Evolutionary conservation across 768 basidiomycete genomes (phyloP).

Genomic region (Terana coerulea): DNA sequence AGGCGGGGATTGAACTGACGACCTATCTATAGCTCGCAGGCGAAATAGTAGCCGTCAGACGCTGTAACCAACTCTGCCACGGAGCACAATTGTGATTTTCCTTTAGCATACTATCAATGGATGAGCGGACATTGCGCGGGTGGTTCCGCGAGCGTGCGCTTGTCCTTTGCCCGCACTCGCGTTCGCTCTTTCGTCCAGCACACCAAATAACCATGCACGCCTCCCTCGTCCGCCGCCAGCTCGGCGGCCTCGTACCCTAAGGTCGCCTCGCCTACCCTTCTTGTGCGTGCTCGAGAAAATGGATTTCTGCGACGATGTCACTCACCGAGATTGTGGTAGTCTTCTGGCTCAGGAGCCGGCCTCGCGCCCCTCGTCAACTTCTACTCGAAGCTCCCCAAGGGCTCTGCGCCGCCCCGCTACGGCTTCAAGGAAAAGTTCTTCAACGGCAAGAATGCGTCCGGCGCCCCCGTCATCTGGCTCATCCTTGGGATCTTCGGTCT

Average conservation of each 20-base stretch:
- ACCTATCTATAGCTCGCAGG: conserved; percentile 48
- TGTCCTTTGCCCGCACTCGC: conserved; percentile 6
- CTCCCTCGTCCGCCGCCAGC: conserved; percentile 79
- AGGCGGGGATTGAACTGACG: conserved; percentile 69
- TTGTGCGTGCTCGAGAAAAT: conserved; percentile 51
- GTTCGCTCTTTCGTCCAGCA: conserved; percentile 1
- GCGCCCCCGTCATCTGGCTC: conserved; percentile 57
- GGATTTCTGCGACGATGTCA: no score
- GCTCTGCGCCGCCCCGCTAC: conserved; percentile 55
- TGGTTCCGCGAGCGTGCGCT: conserved; percentile 5
- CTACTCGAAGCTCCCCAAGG: conserved; percentile 96
- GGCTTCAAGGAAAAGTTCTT: conserved; percentile 84
- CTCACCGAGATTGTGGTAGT: conserved; percentile 47
- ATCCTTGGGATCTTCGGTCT: conserved; percentile 68
- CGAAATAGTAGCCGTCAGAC: conserved; percentile 44
- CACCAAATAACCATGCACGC: conserved; percentile 60
- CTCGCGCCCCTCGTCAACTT: conserved; percentile 87
- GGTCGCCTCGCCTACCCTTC: conserved; percentile 86
- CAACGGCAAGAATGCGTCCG: conserved; percentile 82
- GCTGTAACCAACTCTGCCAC: conserved; percentile 51
- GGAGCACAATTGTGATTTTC: conserved; percentile 31
- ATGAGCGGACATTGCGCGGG: no score
- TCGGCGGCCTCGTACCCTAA: conserved; percentile 89
- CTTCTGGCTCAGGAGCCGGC: conserved; percentile 76
- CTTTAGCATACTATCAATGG: conserved; percentile 72